Percentiles rank a stretch among this genome's conserved stretches.
These are phyloP conservation scores for Tylopilus subfusipes DNA, from an alignment of 768 basidiomycete genomes.

Conservation along the genomic window DNA sequence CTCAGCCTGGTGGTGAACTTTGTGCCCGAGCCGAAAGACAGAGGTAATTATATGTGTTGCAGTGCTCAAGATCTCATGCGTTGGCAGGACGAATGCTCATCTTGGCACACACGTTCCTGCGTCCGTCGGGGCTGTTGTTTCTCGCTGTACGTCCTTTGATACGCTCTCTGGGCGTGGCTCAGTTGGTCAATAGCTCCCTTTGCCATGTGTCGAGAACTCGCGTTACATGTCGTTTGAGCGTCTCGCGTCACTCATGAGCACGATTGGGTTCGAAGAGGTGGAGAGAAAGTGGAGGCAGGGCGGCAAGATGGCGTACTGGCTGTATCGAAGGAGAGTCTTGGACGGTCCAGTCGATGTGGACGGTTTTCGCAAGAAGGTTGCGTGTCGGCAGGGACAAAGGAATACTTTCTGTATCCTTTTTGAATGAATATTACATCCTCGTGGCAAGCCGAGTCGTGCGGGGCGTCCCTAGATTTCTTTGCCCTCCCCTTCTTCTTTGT, in stretches of 20 bases:
- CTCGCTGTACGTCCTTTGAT: slow-evolving; percentile 53
- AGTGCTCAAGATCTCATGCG: slow-evolving; percentile 2
- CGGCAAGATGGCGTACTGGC: slow-evolving; percentile 87
- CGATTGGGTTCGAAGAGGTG: slow-evolving; percentile 61
- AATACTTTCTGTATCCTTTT: slow-evolving; percentile 77
- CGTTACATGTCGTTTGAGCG: slow-evolving; percentile 69
- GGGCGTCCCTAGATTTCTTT: slow-evolving; percentile 8
- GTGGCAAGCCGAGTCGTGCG: neutral
- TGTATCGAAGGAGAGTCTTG: slow-evolving; percentile 52
- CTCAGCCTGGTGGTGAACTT: slow-evolving; percentile 91
- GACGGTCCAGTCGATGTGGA: slow-evolving; percentile 3
- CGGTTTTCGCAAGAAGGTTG: slow-evolving; percentile 50
- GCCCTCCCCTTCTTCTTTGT: slow-evolving; percentile 9
- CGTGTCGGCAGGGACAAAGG: slow-evolving; percentile 61
- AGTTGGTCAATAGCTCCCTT: slow-evolving; percentile 58
- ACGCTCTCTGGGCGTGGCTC: slow-evolving; percentile 1
- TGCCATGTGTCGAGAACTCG: slow-evolving; percentile 83
- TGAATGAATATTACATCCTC: slow-evolving; percentile 7
- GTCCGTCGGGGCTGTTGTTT: slow-evolving; percentile 57
- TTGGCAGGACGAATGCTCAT: slow-evolving; percentile 65
- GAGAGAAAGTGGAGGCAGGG: slow-evolving; percentile 58
- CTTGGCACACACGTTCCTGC: slow-evolving; percentile 55
- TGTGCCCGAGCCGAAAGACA: slow-evolving; percentile 65
- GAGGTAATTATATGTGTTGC: slow-evolving; percentile 49
- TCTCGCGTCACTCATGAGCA: slow-evolving; percentile 53